Evolutionary conservation across 2,329 filamentous ascomycete genomes (phyloP), one percentile per base, ranked within the genome.

Genomic region (Colletotrichum tropicicola): DNA sequence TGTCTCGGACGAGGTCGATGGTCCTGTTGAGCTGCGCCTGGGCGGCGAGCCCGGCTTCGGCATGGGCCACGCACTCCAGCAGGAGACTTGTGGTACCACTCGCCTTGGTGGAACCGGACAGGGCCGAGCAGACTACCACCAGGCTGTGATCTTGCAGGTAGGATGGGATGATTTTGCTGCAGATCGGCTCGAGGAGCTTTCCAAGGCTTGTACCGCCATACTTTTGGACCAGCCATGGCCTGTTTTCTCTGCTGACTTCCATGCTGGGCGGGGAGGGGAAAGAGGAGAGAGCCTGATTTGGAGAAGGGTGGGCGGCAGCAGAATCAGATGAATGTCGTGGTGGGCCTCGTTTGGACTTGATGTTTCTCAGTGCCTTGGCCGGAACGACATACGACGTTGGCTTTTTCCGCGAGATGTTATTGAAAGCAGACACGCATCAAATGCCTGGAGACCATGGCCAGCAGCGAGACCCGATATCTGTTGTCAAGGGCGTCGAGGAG

Each of bases 141-240:
- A 98, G 89, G 77, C 90, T 90, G 74, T 93, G 89, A 60, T 88
- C 82, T 59, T 35, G 59, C 52, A 58, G 47, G 32, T 53, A 57
- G 15, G 63, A 63, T 43, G 59, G 63, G 30, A 66, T 64, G 53
- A 66, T 66, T 41, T 48, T 59, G 17, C 39, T 35, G 78, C 80
- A 68, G 74, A 86, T 84, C 78, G 91, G 90, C 69, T 88, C 85
- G 56, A 94, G 91, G 72, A 97, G 97, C 80, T 98, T 98, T 71
- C 95, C 95, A 53, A 98, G 92, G 75, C 93, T 97, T 54, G 95
- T 98, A 49, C 95, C 95, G 67, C 94, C 94, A 77, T 97, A 97
- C 80, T 98, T 98, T 77, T 97, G 94, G 51, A 98, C 91, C 25
- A 97, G 85, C 94, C 94, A 97, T 69, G 84, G 83, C 69, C 82